phyloP scores from a whole-genome alignment of 441 rosid species.

The Brassica balearica region DNA sequence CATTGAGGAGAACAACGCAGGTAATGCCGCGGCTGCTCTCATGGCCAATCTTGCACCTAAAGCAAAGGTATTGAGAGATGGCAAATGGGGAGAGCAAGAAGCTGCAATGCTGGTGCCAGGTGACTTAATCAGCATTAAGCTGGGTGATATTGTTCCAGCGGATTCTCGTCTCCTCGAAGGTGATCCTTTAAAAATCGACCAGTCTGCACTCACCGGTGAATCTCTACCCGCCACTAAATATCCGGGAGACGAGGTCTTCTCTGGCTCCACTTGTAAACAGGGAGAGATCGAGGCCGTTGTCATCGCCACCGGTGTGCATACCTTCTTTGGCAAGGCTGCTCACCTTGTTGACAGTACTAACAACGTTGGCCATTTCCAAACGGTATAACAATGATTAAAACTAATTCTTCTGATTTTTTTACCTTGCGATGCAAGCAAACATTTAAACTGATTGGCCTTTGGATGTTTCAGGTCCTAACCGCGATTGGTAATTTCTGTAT shows the following conservation, averaged over 20 bases:
- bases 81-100: conserved; percentile 84
- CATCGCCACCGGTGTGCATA: conserved; percentile 94
- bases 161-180: conserved; percentile 98
- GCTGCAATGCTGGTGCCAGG: conserved; percentile 90
- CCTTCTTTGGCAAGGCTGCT: conserved; percentile 98
- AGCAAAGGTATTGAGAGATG: conserved; percentile 90
- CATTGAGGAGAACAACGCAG: conserved; percentile 94
- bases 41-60: conserved; percentile 98
- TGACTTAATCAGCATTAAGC: conserved; percentile 82
- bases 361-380: conserved; percentile 95
- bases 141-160: conserved; percentile 91
- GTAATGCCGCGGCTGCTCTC: conserved; percentile 96
- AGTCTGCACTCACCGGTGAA: conserved; percentile 93
- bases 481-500: conserved; percentile 97
- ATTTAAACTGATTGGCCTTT: neutral
- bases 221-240: conserved; percentile 83
- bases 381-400: conserved; percentile 42
- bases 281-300: conserved; percentile 96
- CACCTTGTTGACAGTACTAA: conserved; percentile 96
- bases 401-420: too few species aligned
- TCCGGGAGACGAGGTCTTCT: conserved; percentile 86
- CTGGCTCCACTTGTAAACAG: conserved; percentile 96
- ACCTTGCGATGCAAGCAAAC: neutral
- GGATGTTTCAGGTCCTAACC: conserved; percentile 67
- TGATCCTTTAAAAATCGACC: conserved; percentile 92